A percentile compares a stretch with the other conserved stretches of the same genome.
Evolutionary conservation across 2,329 filamentous ascomycete genomes (phyloP).

Genomic region (Fusarium nematophilum): DNA sequence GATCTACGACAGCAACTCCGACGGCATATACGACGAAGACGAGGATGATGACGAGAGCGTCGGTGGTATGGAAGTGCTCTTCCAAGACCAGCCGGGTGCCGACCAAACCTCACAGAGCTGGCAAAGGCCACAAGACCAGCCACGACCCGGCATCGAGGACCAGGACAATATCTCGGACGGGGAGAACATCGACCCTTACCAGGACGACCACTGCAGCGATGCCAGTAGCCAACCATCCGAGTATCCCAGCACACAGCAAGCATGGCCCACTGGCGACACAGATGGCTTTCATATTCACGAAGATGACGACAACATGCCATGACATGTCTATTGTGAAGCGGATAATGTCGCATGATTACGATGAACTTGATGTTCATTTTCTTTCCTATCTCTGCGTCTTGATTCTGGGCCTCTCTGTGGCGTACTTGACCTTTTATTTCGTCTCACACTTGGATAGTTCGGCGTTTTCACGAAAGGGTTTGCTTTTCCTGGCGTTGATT

Average conservation of each 20-base stretch:
- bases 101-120: constrained; percentile 43
- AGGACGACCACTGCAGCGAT: constrained; percentile 47
- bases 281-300: constrained; percentile 56
- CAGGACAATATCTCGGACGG: constrained; percentile 57
- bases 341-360: constrained; percentile 19
- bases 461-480: constrained; percentile 24
- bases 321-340: constrained; percentile 16
- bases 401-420: constrained; percentile 7
- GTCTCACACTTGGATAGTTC: constrained; percentile 12
- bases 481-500: constrained; percentile 30
- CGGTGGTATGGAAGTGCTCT: constrained; percentile 42
- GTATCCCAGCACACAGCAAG: constrained; percentile 64
- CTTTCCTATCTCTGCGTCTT: constrained; percentile 6
- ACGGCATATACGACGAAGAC: constrained; percentile 49
- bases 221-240: constrained; percentile 66
- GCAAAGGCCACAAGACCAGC: constrained; percentile 64
- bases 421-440: constrained; percentile 2
- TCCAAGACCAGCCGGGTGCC: constrained; percentile 37
- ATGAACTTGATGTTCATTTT: constrained; percentile 9
- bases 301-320: constrained; percentile 46
- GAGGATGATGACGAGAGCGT: constrained; percentile 41
- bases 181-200: constrained; percentile 62
- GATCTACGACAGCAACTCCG: constrained; percentile 51
- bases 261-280: constrained; percentile 50
- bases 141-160: constrained; percentile 68